Evolutionary conservation across 257 asterid genomes (phyloP), one percentile per base, ranked within the genome.

Genomic region (Marsdenia floribunda): DNA sequence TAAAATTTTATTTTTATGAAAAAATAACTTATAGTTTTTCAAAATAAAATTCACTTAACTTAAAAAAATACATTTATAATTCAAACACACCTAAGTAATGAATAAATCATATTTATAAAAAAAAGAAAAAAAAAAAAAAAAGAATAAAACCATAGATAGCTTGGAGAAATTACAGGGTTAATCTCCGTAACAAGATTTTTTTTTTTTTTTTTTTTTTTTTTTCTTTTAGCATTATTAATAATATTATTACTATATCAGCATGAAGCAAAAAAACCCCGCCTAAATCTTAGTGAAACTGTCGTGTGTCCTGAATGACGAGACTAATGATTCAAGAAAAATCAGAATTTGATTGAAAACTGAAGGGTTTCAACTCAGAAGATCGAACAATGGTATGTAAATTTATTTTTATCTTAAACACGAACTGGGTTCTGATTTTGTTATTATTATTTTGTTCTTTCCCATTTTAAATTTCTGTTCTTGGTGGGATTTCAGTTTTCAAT

Each of bases 401-500:
- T 15, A 16, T 49, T 49, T 46, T 0, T 70, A 29, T 29, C 13
- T 3, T 24, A 37, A 44, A 46, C 40, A 15, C 3, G 6, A 74
- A 21, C 10, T 18, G 29, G 54, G 24, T 29, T 69, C 47, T 70
- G 58, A 57, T 4, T 54, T 8, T 29, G n/a, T n/a, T n/a, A n/a
- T n/a, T n/a, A n/a, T n/a, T n/a, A n/a, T n/a, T 29, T 29, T 18
- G 8, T 2, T 19, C 6, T 58, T 53, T 14, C 37, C 8, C 8
- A 13, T 71, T 42, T 4, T 47, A 35, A 7, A 18, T 64, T 59
- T 47, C 16, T 59, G 50, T 50, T 75, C 53, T 53, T 54, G 70
- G 55, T 79, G 77, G 75, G 61, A 47, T 83, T 82, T 68, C 92
- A 95, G 99, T 95, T 92, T 70, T 92, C 99, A 49, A 86, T 95